These are phyloP conservation scores for Phytopythium vexans DNA, from an alignment of 352 stramenopile species.

Conservation along the genomic window DNA sequence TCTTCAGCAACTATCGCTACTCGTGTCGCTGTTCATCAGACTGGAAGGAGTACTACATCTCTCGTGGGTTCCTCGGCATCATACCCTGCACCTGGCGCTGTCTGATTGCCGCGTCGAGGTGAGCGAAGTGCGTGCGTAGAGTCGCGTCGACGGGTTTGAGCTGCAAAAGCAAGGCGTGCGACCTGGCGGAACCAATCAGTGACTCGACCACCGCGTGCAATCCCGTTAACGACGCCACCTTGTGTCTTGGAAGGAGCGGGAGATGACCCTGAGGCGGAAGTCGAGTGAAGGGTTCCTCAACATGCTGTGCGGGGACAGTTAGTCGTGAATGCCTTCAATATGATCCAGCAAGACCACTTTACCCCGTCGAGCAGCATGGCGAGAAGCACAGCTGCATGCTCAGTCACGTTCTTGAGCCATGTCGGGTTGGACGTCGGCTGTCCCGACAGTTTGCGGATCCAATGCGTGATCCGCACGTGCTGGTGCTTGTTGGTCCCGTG, in stretches of 20 bases:
- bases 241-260: slow-evolving; percentile 39
- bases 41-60: neutral
- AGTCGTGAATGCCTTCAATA: neutral
- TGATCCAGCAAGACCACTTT: neutral
- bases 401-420: slow-evolving; percentile 58
- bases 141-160: too few relatives aligned
- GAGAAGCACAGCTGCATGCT: slow-evolving; percentile 41
- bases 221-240: slow-evolving; percentile 12
- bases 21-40: neutral
- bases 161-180: neutral
- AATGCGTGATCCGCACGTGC: slow-evolving; percentile 58
- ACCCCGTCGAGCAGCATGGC: slow-evolving; percentile 56
- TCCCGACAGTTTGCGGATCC: slow-evolving; percentile 49
- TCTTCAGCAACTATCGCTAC: neutral
- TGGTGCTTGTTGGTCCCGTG: slow-evolving; percentile 37
- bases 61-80: too few relatives aligned
- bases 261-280: slow-evolving; percentile 62
- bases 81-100: too few relatives aligned
- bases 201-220: neutral
- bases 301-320: slow-evolving; percentile 11
- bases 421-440: slow-evolving; percentile 48
- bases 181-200: neutral
- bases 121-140: too few relatives aligned
- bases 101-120: too few relatives aligned
- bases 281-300: slow-evolving; percentile 59